Evolutionary conservation across 371 early-diverging fungal genomes (phyloP).

Genomic region (Coemansia sp.): DNA sequence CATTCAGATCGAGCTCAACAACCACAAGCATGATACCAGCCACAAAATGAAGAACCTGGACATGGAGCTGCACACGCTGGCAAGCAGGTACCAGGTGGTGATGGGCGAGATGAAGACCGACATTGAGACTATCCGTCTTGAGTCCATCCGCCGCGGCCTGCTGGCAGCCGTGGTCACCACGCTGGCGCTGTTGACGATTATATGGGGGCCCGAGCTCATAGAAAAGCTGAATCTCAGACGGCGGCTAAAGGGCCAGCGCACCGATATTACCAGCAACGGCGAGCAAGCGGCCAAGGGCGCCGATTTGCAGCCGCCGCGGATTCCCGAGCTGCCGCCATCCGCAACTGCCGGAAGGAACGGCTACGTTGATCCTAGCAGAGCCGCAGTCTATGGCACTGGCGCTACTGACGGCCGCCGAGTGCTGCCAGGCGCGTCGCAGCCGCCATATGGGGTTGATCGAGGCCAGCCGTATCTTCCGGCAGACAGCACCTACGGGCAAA

Average conservation of each 20-base stretch:
- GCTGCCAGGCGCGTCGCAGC: background rate
- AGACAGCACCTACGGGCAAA: background rate
- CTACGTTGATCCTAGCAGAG: background rate
- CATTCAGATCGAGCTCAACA: slow-evolving; percentile 86
- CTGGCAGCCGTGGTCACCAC: slow-evolving; percentile 44
- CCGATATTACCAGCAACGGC: background rate
- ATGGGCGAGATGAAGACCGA: slow-evolving; percentile 82
- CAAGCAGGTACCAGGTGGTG: slow-evolving; percentile 77
- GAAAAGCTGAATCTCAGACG: background rate
- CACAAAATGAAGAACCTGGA: slow-evolving; percentile 79
- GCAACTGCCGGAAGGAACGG: background rate
- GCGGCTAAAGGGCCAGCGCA: background rate
- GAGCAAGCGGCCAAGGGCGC: background rate
- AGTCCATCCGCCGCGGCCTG: slow-evolving; percentile 74
- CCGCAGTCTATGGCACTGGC: background rate
- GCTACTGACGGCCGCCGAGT: background rate
- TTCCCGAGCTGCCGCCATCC: background rate
- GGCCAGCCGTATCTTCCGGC: background rate
- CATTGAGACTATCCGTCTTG: slow-evolving; percentile 85
- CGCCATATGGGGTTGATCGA: background rate
- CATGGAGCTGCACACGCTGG: slow-evolving; percentile 80
- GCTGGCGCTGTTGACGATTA: slow-evolving; percentile 23
- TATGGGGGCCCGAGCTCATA: slow-evolving; percentile 34
- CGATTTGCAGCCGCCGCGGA: background rate
- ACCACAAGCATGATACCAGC: slow-evolving; percentile 79